Conservation (phyloP, 2,329 filamentous ascomycete genomes). For the Trichophyton rubrum region DNA sequence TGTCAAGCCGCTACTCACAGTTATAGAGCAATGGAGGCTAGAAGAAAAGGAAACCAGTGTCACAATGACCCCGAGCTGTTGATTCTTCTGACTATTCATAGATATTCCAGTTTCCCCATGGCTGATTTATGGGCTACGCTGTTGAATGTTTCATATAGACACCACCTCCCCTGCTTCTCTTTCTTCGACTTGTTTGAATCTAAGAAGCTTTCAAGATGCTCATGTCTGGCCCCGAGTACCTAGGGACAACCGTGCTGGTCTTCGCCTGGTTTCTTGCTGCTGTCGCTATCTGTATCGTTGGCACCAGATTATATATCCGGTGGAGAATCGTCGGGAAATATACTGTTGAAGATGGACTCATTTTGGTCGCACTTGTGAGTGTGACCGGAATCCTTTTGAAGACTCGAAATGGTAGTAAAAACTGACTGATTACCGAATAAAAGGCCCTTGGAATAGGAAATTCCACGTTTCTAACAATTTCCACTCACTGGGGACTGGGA, state of each 20-base stretch:
- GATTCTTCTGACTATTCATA: background rate
- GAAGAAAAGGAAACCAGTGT: background rate
- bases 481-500: conserved; percentile 9
- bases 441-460: conserved; percentile 6
- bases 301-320: background rate
- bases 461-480: conserved; percentile 7
- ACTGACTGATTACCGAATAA: background rate
- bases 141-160: background rate
- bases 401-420: background rate
- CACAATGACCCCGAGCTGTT: background rate
- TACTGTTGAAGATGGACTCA: background rate
- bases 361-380: background rate
- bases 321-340: background rate
- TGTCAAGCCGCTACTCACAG: background rate
- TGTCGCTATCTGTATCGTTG: background rate
- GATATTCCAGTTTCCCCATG: background rate
- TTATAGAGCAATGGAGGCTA: background rate
- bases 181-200: background rate
- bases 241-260: background rate
- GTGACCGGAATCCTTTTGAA: background rate
- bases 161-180: background rate
- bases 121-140: background rate
- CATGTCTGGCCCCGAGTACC: background rate
- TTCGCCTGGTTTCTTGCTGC: background rate
- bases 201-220: background rate